These are phyloP conservation scores for Phytophthora sansomeana DNA, from an alignment of 352 stramenopile species.

Conservation along the genomic window DNA sequence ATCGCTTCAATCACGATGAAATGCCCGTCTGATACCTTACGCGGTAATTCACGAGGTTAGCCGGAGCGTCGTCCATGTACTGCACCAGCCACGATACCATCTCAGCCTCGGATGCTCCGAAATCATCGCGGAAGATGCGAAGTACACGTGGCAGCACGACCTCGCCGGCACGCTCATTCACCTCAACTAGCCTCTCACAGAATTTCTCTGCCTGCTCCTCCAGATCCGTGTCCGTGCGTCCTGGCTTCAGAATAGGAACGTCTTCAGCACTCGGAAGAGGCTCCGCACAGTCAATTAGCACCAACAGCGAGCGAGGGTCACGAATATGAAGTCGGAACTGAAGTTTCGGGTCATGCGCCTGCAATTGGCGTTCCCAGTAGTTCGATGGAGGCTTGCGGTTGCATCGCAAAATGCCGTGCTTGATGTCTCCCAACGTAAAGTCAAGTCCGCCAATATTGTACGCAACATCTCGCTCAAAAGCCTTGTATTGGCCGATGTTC, in stretches of 20 bases:
- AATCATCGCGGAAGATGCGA: conserved; percentile 88
- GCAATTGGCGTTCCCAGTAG: conserved; percentile 88
- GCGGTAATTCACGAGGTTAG: conserved; percentile 80
- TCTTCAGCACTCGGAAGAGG: conserved; percentile 64
- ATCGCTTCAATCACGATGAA: conserved; percentile 56
- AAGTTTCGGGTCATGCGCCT: conserved; percentile 83
- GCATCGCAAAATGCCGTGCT: conserved; percentile 88
- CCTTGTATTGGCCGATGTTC: conserved; percentile 83
- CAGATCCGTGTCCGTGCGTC: conserved; percentile 85
- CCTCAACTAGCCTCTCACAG: conserved; percentile 67
- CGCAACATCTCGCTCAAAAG: conserved; percentile 84
- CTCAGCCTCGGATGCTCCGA: conserved; percentile 82
- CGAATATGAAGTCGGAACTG: conserved; percentile 89
- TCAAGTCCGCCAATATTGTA: conserved; percentile 82
- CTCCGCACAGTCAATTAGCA: conserved; percentile 82
- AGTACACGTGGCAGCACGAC: conserved; percentile 80
- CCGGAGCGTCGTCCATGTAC: conserved; percentile 82
- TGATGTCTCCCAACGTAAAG: conserved; percentile 88
- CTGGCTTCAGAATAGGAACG: conserved; percentile 82
- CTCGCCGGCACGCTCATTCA: conserved; percentile 63
- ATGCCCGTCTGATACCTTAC: conserved; percentile 78
- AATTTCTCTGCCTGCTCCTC: conserved; percentile 86
- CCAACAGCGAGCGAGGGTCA: conserved; percentile 82
- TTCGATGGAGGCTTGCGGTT: conserved; percentile 89
- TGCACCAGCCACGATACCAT: conserved; percentile 89